A percentile compares a stretch with the other conserved stretches of the same genome.
Evolutionary conservation across 2,329 filamentous ascomycete species (phyloP).

Genomic region (Ophiostoma piceae): DNA sequence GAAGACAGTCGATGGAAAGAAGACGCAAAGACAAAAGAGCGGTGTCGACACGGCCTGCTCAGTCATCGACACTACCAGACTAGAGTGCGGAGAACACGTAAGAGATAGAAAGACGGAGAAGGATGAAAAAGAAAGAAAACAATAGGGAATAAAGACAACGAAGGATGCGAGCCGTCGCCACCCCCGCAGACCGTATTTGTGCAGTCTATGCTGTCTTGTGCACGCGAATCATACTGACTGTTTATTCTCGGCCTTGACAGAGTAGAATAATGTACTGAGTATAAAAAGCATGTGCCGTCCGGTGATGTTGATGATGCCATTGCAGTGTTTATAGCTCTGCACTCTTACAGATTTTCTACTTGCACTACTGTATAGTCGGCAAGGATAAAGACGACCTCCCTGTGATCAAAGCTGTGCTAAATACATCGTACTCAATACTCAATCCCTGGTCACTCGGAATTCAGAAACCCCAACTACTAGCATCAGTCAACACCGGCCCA

Average conservation of each 20-base stretch:
- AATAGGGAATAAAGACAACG: not conserved
- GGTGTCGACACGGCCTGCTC: not conserved
- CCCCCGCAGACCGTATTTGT: no score
- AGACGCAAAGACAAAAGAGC: not conserved
- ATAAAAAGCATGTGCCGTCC: no score
- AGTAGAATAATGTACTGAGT: no score
- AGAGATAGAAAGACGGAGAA: not conserved
- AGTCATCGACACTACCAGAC: not conserved
- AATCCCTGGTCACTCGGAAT: not conserved
- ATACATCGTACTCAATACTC: not conserved
- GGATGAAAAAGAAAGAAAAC: not conserved
- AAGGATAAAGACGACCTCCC: no score
- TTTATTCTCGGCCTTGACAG: no score
- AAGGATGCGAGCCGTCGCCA: not conserved
- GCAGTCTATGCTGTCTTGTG: no score
- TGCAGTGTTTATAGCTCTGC: no score
- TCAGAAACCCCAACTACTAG: not conserved
- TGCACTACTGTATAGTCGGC: not conserved
- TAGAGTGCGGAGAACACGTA: conserved; percentile 5
- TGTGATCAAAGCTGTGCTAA: not conserved
- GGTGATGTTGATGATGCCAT: not conserved
- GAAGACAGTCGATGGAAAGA: not conserved
- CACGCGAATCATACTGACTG: no score
- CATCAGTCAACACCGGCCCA: not conserved
- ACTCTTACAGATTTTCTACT: no score